Evolutionary conservation across 176 grass and related monocot species (phyloP), one percentile per base, ranked within the genome.

Genomic region (Ampelocalamus luodianensis): DNA sequence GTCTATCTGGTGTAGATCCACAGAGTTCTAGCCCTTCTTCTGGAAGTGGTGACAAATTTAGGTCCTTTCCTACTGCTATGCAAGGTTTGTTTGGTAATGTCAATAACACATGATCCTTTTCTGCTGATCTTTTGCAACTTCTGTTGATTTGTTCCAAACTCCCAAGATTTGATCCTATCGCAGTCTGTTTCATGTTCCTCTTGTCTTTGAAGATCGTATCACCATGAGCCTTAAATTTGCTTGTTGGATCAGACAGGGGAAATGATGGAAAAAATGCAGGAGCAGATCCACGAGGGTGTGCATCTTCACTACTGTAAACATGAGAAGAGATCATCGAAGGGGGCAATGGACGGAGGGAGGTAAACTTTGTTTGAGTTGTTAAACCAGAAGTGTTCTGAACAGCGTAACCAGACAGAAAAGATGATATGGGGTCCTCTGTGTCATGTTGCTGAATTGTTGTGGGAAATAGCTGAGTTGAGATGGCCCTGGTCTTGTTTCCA

Each of bases 281-380:
- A 76, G 4, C 71, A 20, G 85, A 84, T 74, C 65, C 90, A 83
- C 45, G 72, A 59, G 79, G 29, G 3, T 61, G 90, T 68, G 87
- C 58, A 81, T 64, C 81, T 23, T 59, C 72, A 60, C 51, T 36
- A 8, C 17, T 84, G 81, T 62, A 80, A 61, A 61, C 71, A 78
- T 74, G 85, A 43, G 68, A 90, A 86, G 93, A 76, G 8, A 80
- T 55, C 62, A 90, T 49, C 66, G 91, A 86, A 83, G 85, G 71
- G 38, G 90, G 89, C 68, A 90, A 54, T 87, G 89, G 89, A 44
- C 73, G 59, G 60, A 90, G 84, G 40, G 89, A 92, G 29, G 93
- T 70, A 50, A 95, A 77, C 76, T 83, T 88, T 80, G 83, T 88
- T 55, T 56, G 82, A 34, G 74, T 64, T 58, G 84, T 46, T 17